Evolutionary conservation across 1,139 yeast genomes (phyloP).

Genomic region (Kodamaea alishanica): DNA sequence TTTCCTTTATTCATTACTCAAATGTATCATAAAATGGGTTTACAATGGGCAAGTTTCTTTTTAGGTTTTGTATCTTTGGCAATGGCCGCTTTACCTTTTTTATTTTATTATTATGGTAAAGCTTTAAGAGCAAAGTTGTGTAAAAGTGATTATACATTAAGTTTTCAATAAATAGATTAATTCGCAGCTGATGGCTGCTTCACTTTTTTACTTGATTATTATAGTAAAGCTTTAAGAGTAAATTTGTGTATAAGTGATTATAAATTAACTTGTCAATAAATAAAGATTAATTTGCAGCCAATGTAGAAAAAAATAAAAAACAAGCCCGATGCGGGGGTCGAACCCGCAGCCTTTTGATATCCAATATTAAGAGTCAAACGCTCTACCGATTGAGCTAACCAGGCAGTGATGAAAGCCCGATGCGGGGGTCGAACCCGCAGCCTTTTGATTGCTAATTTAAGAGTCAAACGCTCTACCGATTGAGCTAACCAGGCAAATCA

Average conservation of each 20-base stretch:
- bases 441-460: constrained; percentile 33
- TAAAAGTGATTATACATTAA: constrained; percentile 55
- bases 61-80: constrained; percentile 81
- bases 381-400: constrained; percentile 32
- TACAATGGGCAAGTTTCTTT: constrained; percentile 81
- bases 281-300: no score
- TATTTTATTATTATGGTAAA: constrained; percentile 70
- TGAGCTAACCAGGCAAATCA: constrained; percentile 31
- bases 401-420: constrained; percentile 35
- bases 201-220: no score
- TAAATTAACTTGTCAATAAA: no score
- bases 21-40: constrained; percentile 71
- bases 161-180: neutral
- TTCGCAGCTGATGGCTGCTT: no score
- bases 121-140: constrained; percentile 60
- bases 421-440: constrained; percentile 52
- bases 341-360: no score
- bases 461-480: constrained; percentile 32
- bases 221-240: no score
- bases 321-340: no score
- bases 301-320: no score
- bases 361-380: constrained; percentile 27
- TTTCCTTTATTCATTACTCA: constrained; percentile 87
- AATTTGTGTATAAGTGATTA: no score
- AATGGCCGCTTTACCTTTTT: constrained; percentile 79